Evolutionary conservation across 2,329 filamentous ascomycete genomes (phyloP).

Genomic region (Penicillium sp.): DNA sequence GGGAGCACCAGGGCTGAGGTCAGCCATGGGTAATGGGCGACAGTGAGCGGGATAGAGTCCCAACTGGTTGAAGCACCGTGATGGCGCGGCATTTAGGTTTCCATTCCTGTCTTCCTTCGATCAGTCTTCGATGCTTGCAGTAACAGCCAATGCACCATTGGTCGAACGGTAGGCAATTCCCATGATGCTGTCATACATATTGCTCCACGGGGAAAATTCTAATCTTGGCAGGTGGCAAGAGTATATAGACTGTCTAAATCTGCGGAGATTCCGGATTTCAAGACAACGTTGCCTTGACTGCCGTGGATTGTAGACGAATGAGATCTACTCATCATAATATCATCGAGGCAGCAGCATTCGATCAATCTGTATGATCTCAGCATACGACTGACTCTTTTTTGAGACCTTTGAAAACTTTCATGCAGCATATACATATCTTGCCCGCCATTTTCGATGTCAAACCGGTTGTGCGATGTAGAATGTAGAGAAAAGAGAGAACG

Average conservation of each 20-base stretch:
- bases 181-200: conserved; percentile 6
- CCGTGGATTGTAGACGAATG: neutral
- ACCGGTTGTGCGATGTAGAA: neutral
- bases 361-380: neutral
- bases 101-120: neutral
- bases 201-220: neutral
- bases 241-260: neutral
- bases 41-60: conserved; percentile 4
- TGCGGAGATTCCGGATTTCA: neutral
- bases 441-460: neutral
- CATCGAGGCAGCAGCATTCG: neutral
- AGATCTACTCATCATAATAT: neutral
- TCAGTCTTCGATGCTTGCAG: neutral
- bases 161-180: neutral
- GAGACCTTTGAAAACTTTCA: neutral
- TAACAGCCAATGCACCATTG: neutral
- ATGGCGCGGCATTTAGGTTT: neutral
- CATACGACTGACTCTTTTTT: neutral
- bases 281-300: neutral
- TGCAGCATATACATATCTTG: no score
- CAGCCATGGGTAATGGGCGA: conserved; percentile 8
- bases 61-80: neutral
- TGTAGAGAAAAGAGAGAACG: neutral
- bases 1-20: conserved; percentile 6
- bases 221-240: neutral